Evolutionary conservation across 1,284 basidiomycete genomes (phyloP), one percentile per base, ranked within the genome.

Genomic region (Malassezia vespertilionis): DNA sequence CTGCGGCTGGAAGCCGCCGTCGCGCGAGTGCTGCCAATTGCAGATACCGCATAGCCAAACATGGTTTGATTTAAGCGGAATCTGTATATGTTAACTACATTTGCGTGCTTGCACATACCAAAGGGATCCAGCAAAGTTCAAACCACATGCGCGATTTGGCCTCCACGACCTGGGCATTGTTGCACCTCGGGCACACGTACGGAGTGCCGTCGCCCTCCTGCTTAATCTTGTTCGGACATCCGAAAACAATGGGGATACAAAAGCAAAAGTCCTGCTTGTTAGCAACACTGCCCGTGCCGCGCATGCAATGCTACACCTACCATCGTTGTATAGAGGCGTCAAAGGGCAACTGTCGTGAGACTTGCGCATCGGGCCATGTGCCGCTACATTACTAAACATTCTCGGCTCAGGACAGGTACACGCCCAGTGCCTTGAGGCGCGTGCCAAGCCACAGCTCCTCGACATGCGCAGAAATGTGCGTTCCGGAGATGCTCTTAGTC

Each of bases 31-130:
- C 33, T 58, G 61, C 65, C 65, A 69, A 40, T 65, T 61, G 36
- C 66, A 69, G 38, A 69, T 69, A 42, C 59, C 60, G 46, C 66
- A 69, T 31, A 55, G 44, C 53, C 50, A 69, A 38, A 69, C 59
- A 40, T 67, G 62, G 32, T 53, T 54, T 5, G 44, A 33, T 38
- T 56, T 57, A 43, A 65, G 54, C 7, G 64, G 64, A 46, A 64
- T 56, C 47, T 50, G 33, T 21, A 15, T 17, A 12, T 24, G 45
- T 38, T 4, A 41, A 27, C 18, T 24, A 18, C 27, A 17, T 26
- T 24, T 20, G 5, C 14, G 18, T 11, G 3, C 7, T 24, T 17
- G 7, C 22, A 47, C 52, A n/a, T 44, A 60, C 45, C 26, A 69
- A 35, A 4, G 66, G 66, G 22, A 69, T 54, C 60, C 63, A 69